phyloP scores from a whole-genome alignment of 83 land plant genomes.

The Picea mariana region DNA sequence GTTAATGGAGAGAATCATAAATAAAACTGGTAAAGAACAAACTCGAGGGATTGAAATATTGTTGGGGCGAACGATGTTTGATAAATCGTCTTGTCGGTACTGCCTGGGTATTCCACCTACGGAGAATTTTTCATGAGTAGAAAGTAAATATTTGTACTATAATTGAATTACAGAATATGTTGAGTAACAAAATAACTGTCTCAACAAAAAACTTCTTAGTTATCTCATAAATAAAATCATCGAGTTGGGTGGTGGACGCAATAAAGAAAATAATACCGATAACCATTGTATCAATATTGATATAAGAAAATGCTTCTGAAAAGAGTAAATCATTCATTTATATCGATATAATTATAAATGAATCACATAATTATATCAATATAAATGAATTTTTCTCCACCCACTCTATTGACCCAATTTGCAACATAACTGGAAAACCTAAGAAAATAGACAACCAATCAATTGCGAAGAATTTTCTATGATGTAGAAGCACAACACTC shows the following conservation, averaged over 20 bases:
- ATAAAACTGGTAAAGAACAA: not conserved
- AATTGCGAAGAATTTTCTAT: too few relatives aligned
- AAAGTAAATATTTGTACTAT: not conserved
- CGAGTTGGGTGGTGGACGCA: constrained; percentile 40
- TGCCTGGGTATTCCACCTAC: constrained; percentile 47
- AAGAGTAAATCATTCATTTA: constrained; percentile 35
- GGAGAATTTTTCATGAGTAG: not conserved
- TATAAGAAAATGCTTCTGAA: constrained; percentile 74
- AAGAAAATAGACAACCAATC: too few relatives aligned
- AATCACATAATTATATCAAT: too few relatives aligned
- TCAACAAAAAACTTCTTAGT: constrained; percentile 36
- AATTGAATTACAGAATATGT: not conserved
- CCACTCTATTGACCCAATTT: constrained; percentile 97
- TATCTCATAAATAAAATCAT: constrained; percentile 39
- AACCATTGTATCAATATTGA: constrained; percentile 90
- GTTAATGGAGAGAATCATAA: not conserved
- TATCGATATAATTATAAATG: too few relatives aligned
- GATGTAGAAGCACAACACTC: not conserved
- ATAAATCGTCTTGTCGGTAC: constrained; percentile 36
- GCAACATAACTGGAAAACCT: constrained; percentile 4
- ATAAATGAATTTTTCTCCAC: constrained; percentile 82
- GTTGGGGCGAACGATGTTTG: constrained; percentile 38
- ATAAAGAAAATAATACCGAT: constrained; percentile 60
- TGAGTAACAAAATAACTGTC: not conserved
- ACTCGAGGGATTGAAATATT: not conserved